Evolutionary conservation across 495 filamentous ascomycete species (phyloP).

Genomic region (Emericellopsis terricola): DNA sequence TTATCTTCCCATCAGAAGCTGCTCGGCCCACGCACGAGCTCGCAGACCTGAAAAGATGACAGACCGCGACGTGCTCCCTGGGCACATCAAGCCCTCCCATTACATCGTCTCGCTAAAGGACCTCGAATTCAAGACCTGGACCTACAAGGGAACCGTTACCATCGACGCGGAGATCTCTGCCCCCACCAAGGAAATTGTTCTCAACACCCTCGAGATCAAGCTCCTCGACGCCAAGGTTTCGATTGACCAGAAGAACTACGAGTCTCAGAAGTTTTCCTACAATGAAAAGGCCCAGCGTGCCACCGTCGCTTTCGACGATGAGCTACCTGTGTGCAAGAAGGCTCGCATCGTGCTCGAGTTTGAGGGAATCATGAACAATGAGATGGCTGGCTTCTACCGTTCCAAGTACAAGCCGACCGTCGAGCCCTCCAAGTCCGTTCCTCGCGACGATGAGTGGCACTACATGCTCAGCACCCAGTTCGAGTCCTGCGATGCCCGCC

Average conservation of each 20-base stretch:
- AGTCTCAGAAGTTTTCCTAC: constrained; percentile 49
- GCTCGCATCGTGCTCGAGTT: constrained; percentile 57
- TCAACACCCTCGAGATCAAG: constrained; percentile 54
- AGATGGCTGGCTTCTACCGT: constrained; percentile 93
- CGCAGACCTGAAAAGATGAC: constrained; percentile 17
- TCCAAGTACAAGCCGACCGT: constrained; percentile 77
- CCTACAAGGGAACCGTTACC: constrained; percentile 64
- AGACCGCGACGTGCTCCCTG: constrained; percentile 34
- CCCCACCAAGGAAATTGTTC: constrained; percentile 47
- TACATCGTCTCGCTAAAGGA: constrained; percentile 72
- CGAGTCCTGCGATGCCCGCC: constrained; percentile 83
- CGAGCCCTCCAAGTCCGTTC: constrained; percentile 48
- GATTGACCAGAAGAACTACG: constrained; percentile 24
- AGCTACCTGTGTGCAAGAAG: constrained; percentile 41
- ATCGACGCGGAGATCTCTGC: constrained; percentile 40
- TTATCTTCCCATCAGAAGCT: too few species aligned
- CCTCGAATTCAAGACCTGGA: constrained; percentile 58
- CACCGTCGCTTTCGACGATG: constrained; percentile 50
- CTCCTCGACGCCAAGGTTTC: constrained; percentile 33
- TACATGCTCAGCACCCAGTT: constrained; percentile 97
- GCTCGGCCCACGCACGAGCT: constrained; percentile 2
- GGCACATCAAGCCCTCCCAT: constrained; percentile 63
- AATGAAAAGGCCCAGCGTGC: constrained; percentile 66
- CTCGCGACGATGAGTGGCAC: constrained; percentile 60
- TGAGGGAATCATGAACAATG: constrained; percentile 74